These are phyloP conservation scores for Zoysia japonica DNA, from an alignment of 176 grass and related monocot genomes.

Conservation along the genomic window DNA sequence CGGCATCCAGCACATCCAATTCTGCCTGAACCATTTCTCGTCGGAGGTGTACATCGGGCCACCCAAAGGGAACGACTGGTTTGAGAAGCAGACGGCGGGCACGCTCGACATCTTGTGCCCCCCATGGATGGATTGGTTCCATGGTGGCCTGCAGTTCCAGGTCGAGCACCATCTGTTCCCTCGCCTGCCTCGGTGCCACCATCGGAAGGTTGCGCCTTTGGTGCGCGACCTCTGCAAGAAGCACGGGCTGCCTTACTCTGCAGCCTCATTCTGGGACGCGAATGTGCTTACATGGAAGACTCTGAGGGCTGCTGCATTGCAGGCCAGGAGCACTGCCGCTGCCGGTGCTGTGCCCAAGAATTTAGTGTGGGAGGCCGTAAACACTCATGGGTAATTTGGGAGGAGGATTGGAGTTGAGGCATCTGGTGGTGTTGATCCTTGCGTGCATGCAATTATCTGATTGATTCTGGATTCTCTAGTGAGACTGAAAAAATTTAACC, in stretches of 20 bases:
- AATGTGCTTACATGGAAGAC: slow-evolving; percentile 67
- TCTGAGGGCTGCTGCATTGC: slow-evolving; percentile 73
- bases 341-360: slow-evolving; percentile 41
- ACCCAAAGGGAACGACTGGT: slow-evolving; percentile 91
- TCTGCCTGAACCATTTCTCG: slow-evolving; percentile 96
- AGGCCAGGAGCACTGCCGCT: slow-evolving; percentile 54
- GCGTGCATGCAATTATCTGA: slow-evolving; percentile 17
- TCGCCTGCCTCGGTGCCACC: slow-evolving; percentile 76
- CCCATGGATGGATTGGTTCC: slow-evolving; percentile 99
- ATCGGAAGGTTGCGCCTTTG: slow-evolving; percentile 55
- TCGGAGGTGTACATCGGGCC: slow-evolving; percentile 68
- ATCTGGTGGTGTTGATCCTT: slow-evolving; percentile 15
- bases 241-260: slow-evolving; percentile 63
- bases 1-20: slow-evolving; percentile 91
- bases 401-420: slow-evolving; percentile 11
- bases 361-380: slow-evolving; percentile 89
- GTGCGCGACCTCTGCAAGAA: slow-evolving; percentile 95
- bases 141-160: slow-evolving; percentile 91
- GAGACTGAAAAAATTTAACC: slow-evolving; percentile 34
- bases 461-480: slow-evolving; percentile 44
- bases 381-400: slow-evolving; percentile 68
- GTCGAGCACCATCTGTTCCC: slow-evolving; percentile 95
- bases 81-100: slow-evolving; percentile 90
- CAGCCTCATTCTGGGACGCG: slow-evolving; percentile 67
- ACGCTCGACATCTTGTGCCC: slow-evolving; percentile 75